Conservation (phyloP, 805 yeast genomes). For the Hanseniaspora valbyensis region DNA sequence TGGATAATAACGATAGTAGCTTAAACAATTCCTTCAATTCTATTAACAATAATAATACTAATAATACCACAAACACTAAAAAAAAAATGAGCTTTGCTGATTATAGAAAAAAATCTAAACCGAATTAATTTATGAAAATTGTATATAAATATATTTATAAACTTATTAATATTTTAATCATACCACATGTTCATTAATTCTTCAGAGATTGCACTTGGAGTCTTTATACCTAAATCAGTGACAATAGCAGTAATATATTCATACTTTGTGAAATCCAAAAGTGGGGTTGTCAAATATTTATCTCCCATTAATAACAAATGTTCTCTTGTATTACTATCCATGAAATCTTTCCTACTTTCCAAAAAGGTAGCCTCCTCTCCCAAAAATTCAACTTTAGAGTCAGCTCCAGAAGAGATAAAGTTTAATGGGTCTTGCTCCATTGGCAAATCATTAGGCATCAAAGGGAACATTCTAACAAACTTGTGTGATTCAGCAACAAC, state of each 20-base stretch:
- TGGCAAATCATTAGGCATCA: conserved; percentile 86
- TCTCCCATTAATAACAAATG: conserved; percentile 25
- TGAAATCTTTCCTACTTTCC: conserved; percentile 21
- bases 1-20: background rate
- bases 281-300: conserved; percentile 35
- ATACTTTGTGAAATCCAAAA: conserved; percentile 89
- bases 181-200: conserved; percentile 97
- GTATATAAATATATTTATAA: background rate
- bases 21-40: background rate
- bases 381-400: conserved; percentile 6
- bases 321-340: conserved; percentile 13
- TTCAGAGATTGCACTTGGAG: conserved; percentile 97
- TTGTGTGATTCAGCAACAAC: conserved; percentile 93
- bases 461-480: conserved; percentile 90
- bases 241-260: conserved; percentile 89
- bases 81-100: conserved; percentile 32
- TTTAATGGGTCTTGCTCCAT: conserved; percentile 39
- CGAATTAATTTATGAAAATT: conserved; percentile 9
- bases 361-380: conserved; percentile 7
- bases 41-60: background rate
- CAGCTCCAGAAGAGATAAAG: conserved; percentile 27
- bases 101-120: conserved; percentile 27
- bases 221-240: conserved; percentile 90
- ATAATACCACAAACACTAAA: conserved; percentile 18
- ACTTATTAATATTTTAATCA: conserved; percentile 37